Base-by-base conservation (phyloP, 345 rosid genomes). In the Murraya koenigii region DNA sequence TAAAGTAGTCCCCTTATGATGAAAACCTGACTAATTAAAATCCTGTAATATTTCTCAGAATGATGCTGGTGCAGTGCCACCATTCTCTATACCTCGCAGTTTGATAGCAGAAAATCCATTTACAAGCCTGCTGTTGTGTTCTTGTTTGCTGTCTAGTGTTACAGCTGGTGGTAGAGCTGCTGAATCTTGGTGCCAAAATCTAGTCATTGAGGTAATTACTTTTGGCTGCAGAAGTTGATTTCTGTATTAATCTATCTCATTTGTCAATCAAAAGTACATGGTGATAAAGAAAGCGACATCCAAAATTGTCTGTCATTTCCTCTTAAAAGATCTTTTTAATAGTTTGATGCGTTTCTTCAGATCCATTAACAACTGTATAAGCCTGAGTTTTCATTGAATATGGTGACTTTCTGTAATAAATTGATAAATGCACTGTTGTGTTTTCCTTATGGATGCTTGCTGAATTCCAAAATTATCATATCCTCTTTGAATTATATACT, bases 81-180 rank as follows among this genome's bases (percentile, higher is more conserved):
- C 80, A 22, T 88, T 88, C 83, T 88, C 98, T 3, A 80, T 82
- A 79, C 98, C 99, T 44, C 94, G 94, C 66, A 81, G 91, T 83
- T 80, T 75, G 75, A 95, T 95, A 72, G 94, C 98, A 58, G 97
- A 95, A 91, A 95, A 95, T 87, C 97, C 98, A 78, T 95, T 80
- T 82, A 89, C 99, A 77, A 95, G 93, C 79, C 85, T 95, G 77
- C 94, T 95, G 36, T 61, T 92, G 74, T 92, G 97, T 80, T 90
- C 93, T 64, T 85, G 84, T 79, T 70, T 80, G 20, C 88, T 87
- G 8, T 80, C 90, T 82, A 75, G 66, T 76, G 20, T 68, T 75
- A 75, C 56, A 44, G 72, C 74, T 26, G 79, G 77, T 73, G 82
- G 41, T 44, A 83, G 78, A 82, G 88, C 85, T 77, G 87, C 91